Base-by-base conservation (phyloP, 139 green algal species). In the Zygnema cylindricum region DNA sequence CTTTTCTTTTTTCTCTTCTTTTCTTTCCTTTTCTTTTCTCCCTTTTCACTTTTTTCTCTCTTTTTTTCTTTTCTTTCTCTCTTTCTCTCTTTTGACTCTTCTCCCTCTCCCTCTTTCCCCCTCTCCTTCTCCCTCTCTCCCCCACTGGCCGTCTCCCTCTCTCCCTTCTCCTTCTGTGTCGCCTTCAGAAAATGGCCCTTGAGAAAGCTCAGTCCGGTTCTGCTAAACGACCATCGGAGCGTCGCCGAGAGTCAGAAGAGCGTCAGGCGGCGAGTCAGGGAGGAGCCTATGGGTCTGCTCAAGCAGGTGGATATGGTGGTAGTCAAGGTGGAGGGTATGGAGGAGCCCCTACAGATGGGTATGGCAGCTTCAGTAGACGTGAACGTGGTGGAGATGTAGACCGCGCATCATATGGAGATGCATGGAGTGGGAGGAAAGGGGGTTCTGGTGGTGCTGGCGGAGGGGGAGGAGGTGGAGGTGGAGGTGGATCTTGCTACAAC, bases 151-250 rank as follows among this genome's bases (percentile, higher is more conserved):
- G 33, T 32, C 77, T 11, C n/a, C n/a, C n/a, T 32, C 79, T 35
- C 43, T 55, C 11, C 3, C 76, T 36, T 81, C 41, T 25, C 43
- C 21, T 11, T 82, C 32, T n/a, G n/a, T n/a, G n/a, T n/a, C n/a
- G n/a, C n/a, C n/a, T n/a, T n/a, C 82, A 87, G 82, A 87, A 87
- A 87, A 87, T 87, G 55, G 82, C 82, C 32, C 55, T 87, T 39
- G 82, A 87, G 82, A 87, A 87, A 71, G n/a, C 69, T 33, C 69
- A 82, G 43, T 54, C 82, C 23, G 82, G 82, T 21, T 33, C 3
- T 11, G 82, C 32, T n/a, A 87, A 82, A 55, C n/a, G 82, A 71
- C 25, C 43, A 63, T 82, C 69, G 25, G 82, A 82, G 42, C 38
- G 57, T 39, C 30, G 82, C 32, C 32, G 82, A 33, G 82, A 84